phyloP scores from a whole-genome alignment of 352 stramenopile species.

The Sclerospora graminicola region DNA sequence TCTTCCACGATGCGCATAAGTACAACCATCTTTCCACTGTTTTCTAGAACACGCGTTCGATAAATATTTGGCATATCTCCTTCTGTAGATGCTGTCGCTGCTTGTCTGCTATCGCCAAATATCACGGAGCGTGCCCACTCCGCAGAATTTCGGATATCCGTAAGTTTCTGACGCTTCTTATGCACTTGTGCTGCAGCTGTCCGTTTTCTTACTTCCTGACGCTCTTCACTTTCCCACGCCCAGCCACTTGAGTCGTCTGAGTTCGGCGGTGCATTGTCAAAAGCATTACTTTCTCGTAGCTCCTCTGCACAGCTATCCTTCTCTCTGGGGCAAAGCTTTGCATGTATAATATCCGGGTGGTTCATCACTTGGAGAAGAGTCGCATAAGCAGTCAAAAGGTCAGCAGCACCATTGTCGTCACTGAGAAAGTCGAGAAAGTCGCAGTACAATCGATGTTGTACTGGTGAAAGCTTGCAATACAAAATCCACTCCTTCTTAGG shows the following conservation, averaged over 20 bases:
- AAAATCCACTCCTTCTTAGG: slow-evolving; percentile 84
- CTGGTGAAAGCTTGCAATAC: slow-evolving; percentile 70
- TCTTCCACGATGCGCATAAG: slow-evolving; percentile 65
- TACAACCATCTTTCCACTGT: slow-evolving; percentile 78
- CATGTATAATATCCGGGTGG: slow-evolving; percentile 80
- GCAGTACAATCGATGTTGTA: slow-evolving; percentile 76
- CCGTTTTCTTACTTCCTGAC: slow-evolving; percentile 39
- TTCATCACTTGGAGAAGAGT: slow-evolving; percentile 82
- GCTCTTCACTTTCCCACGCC: slow-evolving; percentile 61
- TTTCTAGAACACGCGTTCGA: slow-evolving; percentile 36
- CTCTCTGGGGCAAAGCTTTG: slow-evolving; percentile 40
- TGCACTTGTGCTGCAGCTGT: slow-evolving; percentile 31
- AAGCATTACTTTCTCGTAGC: slow-evolving; percentile 27
- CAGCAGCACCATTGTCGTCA: slow-evolving; percentile 28
- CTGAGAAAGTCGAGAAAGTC: slow-evolving; percentile 56
- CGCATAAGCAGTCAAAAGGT: slow-evolving; percentile 72
- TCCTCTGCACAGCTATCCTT: slow-evolving; percentile 11
- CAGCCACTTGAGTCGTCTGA: slow-evolving; percentile 29
- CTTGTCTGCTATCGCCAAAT: slow-evolving; percentile 5
- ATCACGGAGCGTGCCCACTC: slow-evolving; percentile 57
- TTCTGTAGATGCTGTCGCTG: not conserved
- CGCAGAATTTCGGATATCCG: slow-evolving; percentile 45
- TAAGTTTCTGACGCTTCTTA: slow-evolving; percentile 56
- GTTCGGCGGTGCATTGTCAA: slow-evolving; percentile 5
- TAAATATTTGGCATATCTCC: slow-evolving; percentile 18